Percentiles rank a stretch among this genome's conserved stretches.
Evolutionary conservation across 345 rosid species (phyloP).

Genomic region (Eucalyptus victrix): DNA sequence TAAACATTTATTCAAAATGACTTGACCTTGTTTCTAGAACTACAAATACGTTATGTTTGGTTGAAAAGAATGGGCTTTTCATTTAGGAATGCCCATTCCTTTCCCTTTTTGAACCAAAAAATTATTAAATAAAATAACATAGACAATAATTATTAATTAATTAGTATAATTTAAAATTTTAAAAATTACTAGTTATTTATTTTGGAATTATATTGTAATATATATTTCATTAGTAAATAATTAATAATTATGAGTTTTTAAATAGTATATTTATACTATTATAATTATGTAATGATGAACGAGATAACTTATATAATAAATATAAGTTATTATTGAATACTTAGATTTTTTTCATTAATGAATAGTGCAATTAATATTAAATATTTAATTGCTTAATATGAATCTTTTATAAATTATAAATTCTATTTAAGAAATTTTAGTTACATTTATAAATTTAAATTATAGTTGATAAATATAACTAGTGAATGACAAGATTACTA

Average conservation of each 20-base stretch:
- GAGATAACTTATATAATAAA: too few species aligned
- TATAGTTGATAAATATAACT: not conserved
- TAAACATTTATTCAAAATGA: not conserved
- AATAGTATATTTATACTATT: too few species aligned
- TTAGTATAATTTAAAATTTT: not conserved
- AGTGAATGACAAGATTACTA: not conserved
- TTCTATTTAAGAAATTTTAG: not conserved
- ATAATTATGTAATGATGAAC: too few species aligned
- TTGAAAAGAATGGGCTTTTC: not conserved
- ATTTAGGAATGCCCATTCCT: not conserved
- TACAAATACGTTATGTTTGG: not conserved
- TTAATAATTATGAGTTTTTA: too few species aligned
- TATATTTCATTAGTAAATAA: too few species aligned
- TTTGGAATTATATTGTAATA: too few species aligned
- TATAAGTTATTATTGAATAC: too few species aligned
- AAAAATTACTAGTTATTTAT: not conserved
- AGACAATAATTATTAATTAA: not conserved
- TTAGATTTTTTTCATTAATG: not conserved
- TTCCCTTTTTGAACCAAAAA: not conserved
- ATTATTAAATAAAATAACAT: not conserved
- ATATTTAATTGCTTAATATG: not conserved
- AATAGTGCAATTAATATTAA: not conserved
- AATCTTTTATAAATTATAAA: not conserved
- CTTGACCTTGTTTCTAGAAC: not conserved
- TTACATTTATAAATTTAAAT: not conserved